phyloP scores from a whole-genome alignment of 129 eudicot genomes.

The Arctium minus region DNA sequence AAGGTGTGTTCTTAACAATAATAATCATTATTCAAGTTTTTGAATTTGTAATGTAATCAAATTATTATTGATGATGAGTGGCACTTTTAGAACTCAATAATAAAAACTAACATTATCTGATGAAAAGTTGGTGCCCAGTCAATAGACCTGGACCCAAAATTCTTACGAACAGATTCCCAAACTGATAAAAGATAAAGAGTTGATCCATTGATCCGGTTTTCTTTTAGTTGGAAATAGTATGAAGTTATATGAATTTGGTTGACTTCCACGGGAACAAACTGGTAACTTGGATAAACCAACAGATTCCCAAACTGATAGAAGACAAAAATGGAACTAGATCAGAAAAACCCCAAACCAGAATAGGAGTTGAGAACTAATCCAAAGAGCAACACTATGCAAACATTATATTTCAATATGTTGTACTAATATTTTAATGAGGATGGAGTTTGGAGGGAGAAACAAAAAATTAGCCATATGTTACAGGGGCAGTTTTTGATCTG shows the following conservation, averaged over 20 bases:
- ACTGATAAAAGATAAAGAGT: background rate
- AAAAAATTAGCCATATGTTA: too few species aligned
- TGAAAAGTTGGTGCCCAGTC: background rate
- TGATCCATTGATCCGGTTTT: constrained; percentile 71
- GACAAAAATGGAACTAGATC: too few species aligned
- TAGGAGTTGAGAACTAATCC: too few species aligned
- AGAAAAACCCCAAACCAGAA: too few species aligned
- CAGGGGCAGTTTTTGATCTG: too few species aligned
- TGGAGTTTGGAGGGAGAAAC: too few species aligned
- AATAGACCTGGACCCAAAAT: background rate
- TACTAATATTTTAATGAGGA: too few species aligned
- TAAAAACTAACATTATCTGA: background rate
- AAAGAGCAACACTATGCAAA: too few species aligned
- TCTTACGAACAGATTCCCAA: too few species aligned
- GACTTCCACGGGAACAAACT: background rate
- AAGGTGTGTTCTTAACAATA: background rate
- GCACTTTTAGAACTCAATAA: background rate
- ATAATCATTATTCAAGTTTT: background rate
- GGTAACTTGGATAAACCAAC: constrained; percentile 11
- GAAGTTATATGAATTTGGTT: constrained; percentile 41
- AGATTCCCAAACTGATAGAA: too few species aligned
- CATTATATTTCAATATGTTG: too few species aligned
- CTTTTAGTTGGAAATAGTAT: constrained; percentile 67
- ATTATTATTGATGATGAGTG: background rate
- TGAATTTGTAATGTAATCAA: background rate